Evolutionary conservation across 2,329 filamentous ascomycete genomes (phyloP).

Genomic region (Paraphoma chrysanthemicola): DNA sequence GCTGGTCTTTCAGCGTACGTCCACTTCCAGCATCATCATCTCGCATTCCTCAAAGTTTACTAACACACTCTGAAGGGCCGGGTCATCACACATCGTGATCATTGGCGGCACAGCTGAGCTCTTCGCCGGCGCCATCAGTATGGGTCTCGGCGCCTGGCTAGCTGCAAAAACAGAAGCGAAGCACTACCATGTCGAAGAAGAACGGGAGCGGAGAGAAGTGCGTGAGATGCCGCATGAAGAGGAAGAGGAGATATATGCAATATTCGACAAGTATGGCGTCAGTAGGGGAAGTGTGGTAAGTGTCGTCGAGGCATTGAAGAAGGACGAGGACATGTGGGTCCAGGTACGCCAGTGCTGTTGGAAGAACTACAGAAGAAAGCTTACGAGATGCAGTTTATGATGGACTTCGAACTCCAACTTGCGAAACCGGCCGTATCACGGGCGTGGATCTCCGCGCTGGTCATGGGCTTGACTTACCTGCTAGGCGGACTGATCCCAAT

Average conservation of each 20-base stretch:
- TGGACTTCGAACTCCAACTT: constrained; percentile 64
- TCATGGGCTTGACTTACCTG: constrained; percentile 50
- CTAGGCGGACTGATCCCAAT: constrained; percentile 54
- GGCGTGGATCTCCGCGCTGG: constrained; percentile 56
- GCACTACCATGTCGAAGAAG: constrained; percentile 59
- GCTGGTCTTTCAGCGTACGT: constrained; percentile 68
- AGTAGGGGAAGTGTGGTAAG: constrained; percentile 51
- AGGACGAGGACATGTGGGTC: constrained; percentile 58
- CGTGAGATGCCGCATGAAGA: constrained; percentile 52
- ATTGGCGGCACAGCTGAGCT: neutral
- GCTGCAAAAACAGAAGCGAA: constrained; percentile 28
- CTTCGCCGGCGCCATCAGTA: neutral
- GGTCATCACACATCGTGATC: neutral
- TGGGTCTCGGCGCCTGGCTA: neutral
- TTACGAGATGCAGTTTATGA: constrained; percentile 58
- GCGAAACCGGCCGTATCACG: constrained; percentile 49
- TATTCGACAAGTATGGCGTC: constrained; percentile 48
- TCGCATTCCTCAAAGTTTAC: neutral
- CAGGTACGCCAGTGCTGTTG: constrained; percentile 11
- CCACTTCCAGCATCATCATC: neutral
- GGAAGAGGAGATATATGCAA: neutral
- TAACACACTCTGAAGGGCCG: neutral
- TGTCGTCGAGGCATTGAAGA: constrained; percentile 60
- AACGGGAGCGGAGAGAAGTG: constrained; percentile 56
- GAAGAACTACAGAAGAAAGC: neutral